Evolutionary conservation across 768 basidiomycete species (phyloP), one percentile per base, ranked within the genome.

Genomic region (Tulasnella sp.): DNA sequence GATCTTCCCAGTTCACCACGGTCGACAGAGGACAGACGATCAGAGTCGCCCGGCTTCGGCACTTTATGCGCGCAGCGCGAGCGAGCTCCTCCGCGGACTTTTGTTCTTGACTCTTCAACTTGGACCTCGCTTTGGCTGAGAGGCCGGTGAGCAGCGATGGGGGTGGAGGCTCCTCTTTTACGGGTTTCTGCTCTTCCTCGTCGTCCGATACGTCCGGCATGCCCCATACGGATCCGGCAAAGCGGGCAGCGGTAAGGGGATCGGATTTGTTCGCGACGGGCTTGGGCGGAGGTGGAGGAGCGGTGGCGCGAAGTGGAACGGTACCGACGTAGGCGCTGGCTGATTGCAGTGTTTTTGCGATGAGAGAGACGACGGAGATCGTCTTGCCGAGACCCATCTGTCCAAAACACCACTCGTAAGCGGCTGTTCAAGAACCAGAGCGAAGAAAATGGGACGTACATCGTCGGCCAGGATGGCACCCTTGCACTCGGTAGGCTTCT

Each of bases 301-400:
- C 42, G 0, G 82, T 40, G 7, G 79, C 73, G 40, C 80, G 74
- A 20, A 82, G 46, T n/a, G 81, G 50, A 31, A 72, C 75, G 58
- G 80, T 82, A 9, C 88, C 87, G 72, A 94, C 83, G 42, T 88
- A 84, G 16, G 91, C 92, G 31, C 86, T 88, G 16, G 98, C 94
- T 0, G 93, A 89, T 75, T 85, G 83, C 20, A 97, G 88, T 1
- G 98, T 99, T 41, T 94, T 90, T 16, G 96, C 96, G 76, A 99
- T 93, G 75, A 99, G 89, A 22, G 97, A 94, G 37, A 99, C 94
- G 81, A 97, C 95, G 42, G 96, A 95, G 77, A 99, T 96, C 0
- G 97, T 99, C 87, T 99, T 99, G 24, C 97, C 97, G 41, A 99
- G 90, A 83, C 97, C 97, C 97, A 98, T 98, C 96, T 98, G 83